Evolutionary conservation across 495 filamentous ascomycete species (phyloP), one percentile per base, ranked within the genome.

Genomic region (Trichoderma virens): DNA sequence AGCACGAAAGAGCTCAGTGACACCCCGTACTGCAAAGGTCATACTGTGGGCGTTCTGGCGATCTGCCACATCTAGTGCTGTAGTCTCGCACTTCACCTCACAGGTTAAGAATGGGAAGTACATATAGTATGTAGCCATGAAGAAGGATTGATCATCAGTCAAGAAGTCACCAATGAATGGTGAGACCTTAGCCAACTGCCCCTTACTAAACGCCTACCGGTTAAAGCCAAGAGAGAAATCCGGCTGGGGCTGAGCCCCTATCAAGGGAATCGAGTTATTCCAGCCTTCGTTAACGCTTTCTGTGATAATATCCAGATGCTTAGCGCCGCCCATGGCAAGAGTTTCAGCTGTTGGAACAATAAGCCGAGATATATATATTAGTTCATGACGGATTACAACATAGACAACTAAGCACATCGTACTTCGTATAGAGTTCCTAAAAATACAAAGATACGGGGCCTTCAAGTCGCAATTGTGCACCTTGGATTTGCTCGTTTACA

Each of bases 241-340:
- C n/a, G 77, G 78, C 65, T 82, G 73, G 60, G 75, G 76, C 43
- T 70, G 70, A 61, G 72, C 62, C 27, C 65, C 67, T 16, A 70
- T 64, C 0, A 80, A 41, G 4, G 73, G 67, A 60, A 74, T 68
- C 4, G 67, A 71, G 54, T 68, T 75, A 61, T 68, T 71, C 77
- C 75, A 83, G 51, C 66, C 70, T 70, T 79, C 74, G 66, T 81
- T 78, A 31, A 77, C 69, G 64, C 73, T 76, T 66, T 82, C 76
- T 20, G 66, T 70, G 11, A 81, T 65, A 64, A 28, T 3, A 28
- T 74, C 60, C 18, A 79, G 73, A 67, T 71, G 14, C 23, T 23
- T 68, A 34, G 68, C 67, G 25, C 74, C 71, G 62, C 60, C 67
- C 35, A 30, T 74, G 5, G 64, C 69, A 41, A 77, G 69, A 28